Conservation (phyloP, 192 early-diverging fungal genomes). For the Rhizoclosmatium globosum region DNA sequence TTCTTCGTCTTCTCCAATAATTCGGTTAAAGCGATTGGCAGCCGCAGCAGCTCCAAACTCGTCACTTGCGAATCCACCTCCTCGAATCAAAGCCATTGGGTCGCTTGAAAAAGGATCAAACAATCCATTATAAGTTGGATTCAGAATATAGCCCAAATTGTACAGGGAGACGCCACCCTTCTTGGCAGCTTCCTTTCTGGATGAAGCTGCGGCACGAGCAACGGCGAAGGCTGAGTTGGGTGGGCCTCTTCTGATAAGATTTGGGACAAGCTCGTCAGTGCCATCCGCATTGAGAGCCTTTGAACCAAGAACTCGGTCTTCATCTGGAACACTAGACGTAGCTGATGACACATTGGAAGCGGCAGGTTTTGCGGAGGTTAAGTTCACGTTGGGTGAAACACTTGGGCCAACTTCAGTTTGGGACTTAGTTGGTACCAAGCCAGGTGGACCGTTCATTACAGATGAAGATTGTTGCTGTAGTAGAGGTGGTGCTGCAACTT, state of each 20-base stretch:
- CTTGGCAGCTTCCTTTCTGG: background rate
- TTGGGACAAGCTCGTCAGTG: slow-evolving; percentile 33
- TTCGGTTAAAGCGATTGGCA: background rate
- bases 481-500: background rate
- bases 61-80: background rate
- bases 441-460: background rate
- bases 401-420: background rate
- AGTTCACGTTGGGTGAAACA: background rate
- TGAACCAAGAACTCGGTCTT: slow-evolving; percentile 51
- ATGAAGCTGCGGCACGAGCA: background rate
- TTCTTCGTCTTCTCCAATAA: slow-evolving; percentile 3
- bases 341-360: background rate
- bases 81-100: slow-evolving; percentile 37
- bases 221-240: slow-evolving; percentile 16
- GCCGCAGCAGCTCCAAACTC: background rate
- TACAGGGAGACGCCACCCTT: slow-evolving; percentile 28
- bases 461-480: background rate
- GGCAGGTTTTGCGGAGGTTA: background rate
- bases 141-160: slow-evolving; percentile 49
- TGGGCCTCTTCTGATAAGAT: slow-evolving; percentile 17
- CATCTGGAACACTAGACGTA: slow-evolving; percentile 17
- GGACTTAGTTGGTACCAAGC: background rate
- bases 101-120: slow-evolving; percentile 62
- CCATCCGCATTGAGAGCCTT: slow-evolving; percentile 50
- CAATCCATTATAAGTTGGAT: slow-evolving; percentile 58